Base-by-base conservation (phyloP, 257 asterid genomes). In the Craterostigma plantagineum region DNA sequence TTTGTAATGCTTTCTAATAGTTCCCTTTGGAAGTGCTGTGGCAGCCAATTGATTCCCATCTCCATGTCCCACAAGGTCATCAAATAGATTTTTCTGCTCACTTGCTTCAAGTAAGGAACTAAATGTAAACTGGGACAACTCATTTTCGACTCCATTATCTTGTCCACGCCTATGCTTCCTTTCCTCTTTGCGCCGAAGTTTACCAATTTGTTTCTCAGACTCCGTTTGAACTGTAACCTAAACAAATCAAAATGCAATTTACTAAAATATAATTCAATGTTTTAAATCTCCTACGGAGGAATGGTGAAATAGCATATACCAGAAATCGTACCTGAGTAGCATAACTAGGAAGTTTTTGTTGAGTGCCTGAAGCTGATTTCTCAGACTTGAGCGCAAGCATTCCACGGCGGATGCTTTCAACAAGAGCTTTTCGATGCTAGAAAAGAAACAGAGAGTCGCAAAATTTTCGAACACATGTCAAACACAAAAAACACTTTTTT, bases 221-320 rank as follows among this genome's bases (percentile, higher is more conserved):
- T 82, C 93, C 17, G 92, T 87, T 63, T 87, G 98, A 42, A 87
- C 92, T 42, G 95, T 87, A 44, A 82, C 98, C 98, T 82, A 60
- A 38, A 59, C 14, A 34, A 1, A 42, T 15, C 37, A 55, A 54
- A 41, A 50, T 23, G 43, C 34, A 53, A 50, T 46, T 42, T 45
- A 12, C 45, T 49, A 53, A 27, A 42, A 35, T 45, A 42, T 35
- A 34, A 15, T 41, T 55, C 49, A 50, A 52, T 4, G 61, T 40
- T 50, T 42, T 6, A 23, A 23, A 23, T 23, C 30, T 23, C 6
- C 30, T 23, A 2, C 2, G 30, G 30, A 23, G 4, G 42, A 49
- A 46, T 15, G 34, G 43, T 6, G 42, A 18, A 10, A 3, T 11
- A 16, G 9, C 37, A 43, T 23, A 30, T 47, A 4, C 37, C 14